phyloP scores from a whole-genome alignment of 306 rosid genomes.

The Oemleria cerasiformis region DNA sequence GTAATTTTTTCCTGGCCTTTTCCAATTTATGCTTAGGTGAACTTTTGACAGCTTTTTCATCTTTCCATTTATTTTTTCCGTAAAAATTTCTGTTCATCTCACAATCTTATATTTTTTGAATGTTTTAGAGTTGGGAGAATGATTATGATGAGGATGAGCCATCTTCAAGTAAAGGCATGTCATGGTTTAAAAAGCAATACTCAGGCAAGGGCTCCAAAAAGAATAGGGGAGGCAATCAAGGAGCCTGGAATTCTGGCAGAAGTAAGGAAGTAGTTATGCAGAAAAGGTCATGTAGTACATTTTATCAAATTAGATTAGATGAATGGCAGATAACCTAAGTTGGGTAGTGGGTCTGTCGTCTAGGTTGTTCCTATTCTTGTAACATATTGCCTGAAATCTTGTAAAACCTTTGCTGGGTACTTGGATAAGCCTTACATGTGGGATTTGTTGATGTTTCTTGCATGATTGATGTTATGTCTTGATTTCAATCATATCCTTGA shows the following conservation, averaged over 20 bases:
- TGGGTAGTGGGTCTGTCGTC: neutral
- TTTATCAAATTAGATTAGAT: neutral
- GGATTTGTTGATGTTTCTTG: neutral
- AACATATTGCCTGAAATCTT: neutral
- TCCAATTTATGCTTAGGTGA: neutral
- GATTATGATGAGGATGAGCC: constrained; percentile 38
- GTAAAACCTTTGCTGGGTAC: neutral
- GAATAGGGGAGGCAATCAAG: constrained; percentile 26
- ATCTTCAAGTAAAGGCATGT: constrained; percentile 38
- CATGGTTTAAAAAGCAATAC: constrained; percentile 48
- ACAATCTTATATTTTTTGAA: neutral
- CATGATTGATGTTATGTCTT: constrained; percentile 4
- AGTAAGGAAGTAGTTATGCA: constrained; percentile 35
- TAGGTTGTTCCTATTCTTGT: neutral
- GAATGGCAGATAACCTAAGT: neutral
- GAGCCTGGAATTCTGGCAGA: constrained; percentile 25
- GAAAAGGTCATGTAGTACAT: neutral
- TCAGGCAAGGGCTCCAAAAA: constrained; percentile 36
- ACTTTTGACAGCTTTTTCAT: neutral
- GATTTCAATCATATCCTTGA: constrained; percentile 1
- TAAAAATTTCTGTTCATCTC: neutral
- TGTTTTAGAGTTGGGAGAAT: constrained; percentile 39
- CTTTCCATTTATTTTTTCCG: neutral
- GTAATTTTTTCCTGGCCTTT: neutral
- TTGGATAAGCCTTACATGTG: neutral